A percentile compares a stretch with the other conserved stretches of the same genome.
Evolutionary conservation across 2,329 filamentous ascomycete genomes (phyloP).

Genomic region (Knufia fluminis): DNA sequence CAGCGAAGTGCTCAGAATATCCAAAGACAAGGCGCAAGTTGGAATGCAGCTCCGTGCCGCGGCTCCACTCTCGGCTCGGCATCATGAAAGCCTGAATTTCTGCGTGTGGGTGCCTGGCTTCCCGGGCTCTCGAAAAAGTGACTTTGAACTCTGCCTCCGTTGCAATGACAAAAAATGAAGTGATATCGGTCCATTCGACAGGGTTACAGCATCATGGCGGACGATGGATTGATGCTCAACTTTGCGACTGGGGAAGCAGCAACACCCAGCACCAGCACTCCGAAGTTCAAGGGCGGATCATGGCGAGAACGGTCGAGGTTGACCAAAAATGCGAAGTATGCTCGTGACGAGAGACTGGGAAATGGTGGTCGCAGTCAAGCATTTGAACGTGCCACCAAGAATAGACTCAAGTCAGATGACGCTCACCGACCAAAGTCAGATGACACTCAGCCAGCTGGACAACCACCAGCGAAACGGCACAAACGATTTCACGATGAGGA

Average conservation of each 20-base stretch:
- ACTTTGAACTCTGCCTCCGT: too few relatives aligned
- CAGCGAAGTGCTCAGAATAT: conserved; percentile 6
- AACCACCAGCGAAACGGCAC: conserved; percentile 5
- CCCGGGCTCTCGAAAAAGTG: neutral
- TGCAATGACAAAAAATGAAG: too few relatives aligned
- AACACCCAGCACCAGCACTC: conserved; percentile 42
- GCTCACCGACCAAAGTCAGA: neutral
- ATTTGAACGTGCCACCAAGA: conserved; percentile 1
- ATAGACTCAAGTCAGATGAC: too few relatives aligned
- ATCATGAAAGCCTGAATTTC: too few relatives aligned
- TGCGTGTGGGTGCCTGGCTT: neutral
- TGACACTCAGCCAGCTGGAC: neutral
- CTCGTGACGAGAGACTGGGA: conserved; percentile 11
- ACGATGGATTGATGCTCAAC: conserved; percentile 91
- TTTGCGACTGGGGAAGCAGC: conserved; percentile 68
- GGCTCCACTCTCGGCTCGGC: too few relatives aligned
- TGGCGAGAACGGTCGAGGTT: conserved; percentile 85
- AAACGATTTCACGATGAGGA: conserved; percentile 8
- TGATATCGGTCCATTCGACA: neutral
- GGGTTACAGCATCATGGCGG: conserved; percentile 55
- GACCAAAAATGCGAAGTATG: conserved; percentile 52
- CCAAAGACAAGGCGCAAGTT: too few relatives aligned
- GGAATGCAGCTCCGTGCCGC: too few relatives aligned
- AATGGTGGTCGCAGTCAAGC: neutral
- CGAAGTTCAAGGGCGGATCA: conserved; percentile 73